Base-by-base conservation (phyloP, 257 asterid species). In the Solanum chaucha region DNA sequence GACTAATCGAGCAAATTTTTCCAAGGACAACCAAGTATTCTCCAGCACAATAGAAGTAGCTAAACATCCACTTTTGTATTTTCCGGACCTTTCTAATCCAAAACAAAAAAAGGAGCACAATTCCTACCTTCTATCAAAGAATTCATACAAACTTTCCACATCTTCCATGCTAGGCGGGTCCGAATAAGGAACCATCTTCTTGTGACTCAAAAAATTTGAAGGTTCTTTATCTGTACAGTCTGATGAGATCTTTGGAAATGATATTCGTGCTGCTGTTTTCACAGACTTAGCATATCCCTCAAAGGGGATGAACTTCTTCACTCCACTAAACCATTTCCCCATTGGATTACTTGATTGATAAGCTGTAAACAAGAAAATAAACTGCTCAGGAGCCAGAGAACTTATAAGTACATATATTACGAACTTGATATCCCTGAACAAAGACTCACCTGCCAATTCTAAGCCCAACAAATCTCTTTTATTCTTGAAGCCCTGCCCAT, bases 71-170 rank as follows among this genome's bases (percentile, higher is more conserved):
- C 35, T 65, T 84, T 28, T 20, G 10, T n/a, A 14, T 73, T 73
- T 73, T 36, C 4, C 8, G 0, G 9, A 20, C 44, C 30, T 20
- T 70, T 71, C 55, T 6, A n/a, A n/a, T 40, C 19, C 55, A 75
- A 40, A 35, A 64, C 72, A 46, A 19, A 77, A 26, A 10, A 59
- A 10, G 40, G 44, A 15, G 36, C 61, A 68, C 35, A 67, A 86
- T 68, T 32, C 88, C 44, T 92, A 97, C 99, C 99, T 95, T 85
- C 90, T 93, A n/a, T 95, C 95, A 88, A 95, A 92, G 71, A 97
- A 92, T 35, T 91, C 92, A 91, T 90, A 90, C 87, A 97, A 85
- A 68, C 85, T 90, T 58, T 91, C 88, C 82, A 97, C 88, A 86
- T 97, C 99, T 90, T 88, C 89, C 14, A 8, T 90, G 68, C 90